Evolutionary conservation across 2,329 filamentous ascomycete species (phyloP).

Genomic region (Penicillium griseofulvum): DNA sequence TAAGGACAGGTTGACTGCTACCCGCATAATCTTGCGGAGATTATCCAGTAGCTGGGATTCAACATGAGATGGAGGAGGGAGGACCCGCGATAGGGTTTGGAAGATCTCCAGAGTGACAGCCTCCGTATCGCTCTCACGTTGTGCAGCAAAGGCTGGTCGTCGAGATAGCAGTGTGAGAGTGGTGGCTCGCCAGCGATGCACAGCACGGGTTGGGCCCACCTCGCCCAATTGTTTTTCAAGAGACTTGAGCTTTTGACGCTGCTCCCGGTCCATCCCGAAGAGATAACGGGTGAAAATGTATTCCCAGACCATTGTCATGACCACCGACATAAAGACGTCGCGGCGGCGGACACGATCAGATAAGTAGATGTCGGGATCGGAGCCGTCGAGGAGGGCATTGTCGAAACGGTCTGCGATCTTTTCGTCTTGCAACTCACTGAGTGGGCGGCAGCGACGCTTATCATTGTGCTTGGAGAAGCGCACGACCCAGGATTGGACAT

Average conservation of each 20-base stretch:
- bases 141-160: constrained; percentile 73
- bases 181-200: constrained; percentile 94
- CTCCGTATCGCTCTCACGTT: constrained; percentile 87
- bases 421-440: constrained; percentile 81
- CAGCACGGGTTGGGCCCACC: constrained; percentile 81
- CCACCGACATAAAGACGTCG: constrained; percentile 97
- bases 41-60: constrained; percentile 79
- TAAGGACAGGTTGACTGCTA: constrained; percentile 85
- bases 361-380: constrained; percentile 85
- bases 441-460: constrained; percentile 78
- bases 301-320: constrained; percentile 99
- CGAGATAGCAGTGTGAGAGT: constrained; percentile 85
- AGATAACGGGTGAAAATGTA: constrained; percentile 97
- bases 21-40: constrained; percentile 79
- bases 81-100: constrained; percentile 74
- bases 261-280: constrained; percentile 97
- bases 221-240: constrained; percentile 89
- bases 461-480: constrained; percentile 98
- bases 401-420: constrained; percentile 92
- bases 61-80: constrained; percentile 80
- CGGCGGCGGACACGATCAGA: constrained; percentile 82
- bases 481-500: constrained; percentile 95
- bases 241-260: constrained; percentile 93
- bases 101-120: constrained; percentile 92
- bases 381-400: constrained; percentile 89